phyloP scores from a whole-genome alignment of 2,329 filamentous ascomycete genomes.

The Aaosphaeria pasadenensis region DNA sequence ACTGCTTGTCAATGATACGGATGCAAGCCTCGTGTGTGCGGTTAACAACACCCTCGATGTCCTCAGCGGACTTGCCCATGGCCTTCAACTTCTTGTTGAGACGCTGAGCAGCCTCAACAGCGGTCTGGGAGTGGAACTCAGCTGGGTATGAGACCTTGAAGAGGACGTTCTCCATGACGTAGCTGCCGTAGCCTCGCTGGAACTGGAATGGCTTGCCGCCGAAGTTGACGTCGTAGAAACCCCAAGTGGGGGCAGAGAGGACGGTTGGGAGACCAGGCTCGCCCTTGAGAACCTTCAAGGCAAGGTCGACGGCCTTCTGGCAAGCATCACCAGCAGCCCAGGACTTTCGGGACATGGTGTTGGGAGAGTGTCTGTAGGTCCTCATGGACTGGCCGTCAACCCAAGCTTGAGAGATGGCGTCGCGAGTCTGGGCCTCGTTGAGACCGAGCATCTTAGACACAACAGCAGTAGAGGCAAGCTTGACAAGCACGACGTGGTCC shows the following conservation, averaged over 20 bases:
- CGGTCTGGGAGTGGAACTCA: constrained; percentile 98
- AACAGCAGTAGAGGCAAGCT: constrained; percentile 92
- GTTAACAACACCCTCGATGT: constrained; percentile 88
- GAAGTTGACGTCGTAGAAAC: constrained; percentile 98
- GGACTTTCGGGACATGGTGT: constrained; percentile 99
- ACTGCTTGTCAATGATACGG: constrained; percentile 99
- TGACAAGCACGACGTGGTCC: constrained; percentile 97
- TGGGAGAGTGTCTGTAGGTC: constrained; percentile 95
- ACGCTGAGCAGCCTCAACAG: constrained; percentile 89
- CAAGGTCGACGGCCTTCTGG: constrained; percentile 89
- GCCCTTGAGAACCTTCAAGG: constrained; percentile 85
- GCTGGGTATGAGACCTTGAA: constrained; percentile 98
- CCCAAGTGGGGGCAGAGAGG: constrained; percentile 89
- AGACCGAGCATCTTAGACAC: constrained; percentile 94
- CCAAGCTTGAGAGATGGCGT: constrained; percentile 95
- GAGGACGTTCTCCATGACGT: constrained; percentile 99
- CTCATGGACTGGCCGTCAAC: constrained; percentile 94
- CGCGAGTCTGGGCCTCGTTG: constrained; percentile 84
- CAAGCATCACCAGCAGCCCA: constrained; percentile 99
- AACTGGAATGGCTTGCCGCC: constrained; percentile 89
- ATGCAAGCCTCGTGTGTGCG: constrained; percentile 98
- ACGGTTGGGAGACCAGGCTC: constrained; percentile 90
- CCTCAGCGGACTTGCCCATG: constrained; percentile 84
- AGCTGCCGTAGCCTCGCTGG: constrained; percentile 93
- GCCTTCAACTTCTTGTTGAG: constrained; percentile 79